These are phyloP conservation scores for Phanerochaete carnosa DNA, from an alignment of 768 basidiomycete species.

Conservation along the genomic window DNA sequence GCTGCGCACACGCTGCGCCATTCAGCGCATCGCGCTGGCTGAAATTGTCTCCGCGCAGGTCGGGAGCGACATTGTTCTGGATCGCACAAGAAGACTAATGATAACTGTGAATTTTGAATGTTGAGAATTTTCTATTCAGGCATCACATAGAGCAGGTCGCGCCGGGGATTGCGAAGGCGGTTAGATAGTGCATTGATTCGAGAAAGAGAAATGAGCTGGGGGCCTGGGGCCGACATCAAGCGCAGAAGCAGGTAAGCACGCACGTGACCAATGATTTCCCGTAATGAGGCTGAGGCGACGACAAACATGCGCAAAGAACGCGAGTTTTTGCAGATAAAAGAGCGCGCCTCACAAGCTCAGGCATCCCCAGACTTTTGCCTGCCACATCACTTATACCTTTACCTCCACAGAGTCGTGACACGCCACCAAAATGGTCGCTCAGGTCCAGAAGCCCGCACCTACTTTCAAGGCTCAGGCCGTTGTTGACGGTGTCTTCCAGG, in stretches of 20 bases:
- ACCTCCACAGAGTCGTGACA: not conserved
- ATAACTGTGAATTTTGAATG: not conserved
- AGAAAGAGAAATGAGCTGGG: not conserved
- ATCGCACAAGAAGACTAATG: not conserved
- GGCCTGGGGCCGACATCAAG: not conserved
- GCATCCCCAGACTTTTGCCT: not conserved
- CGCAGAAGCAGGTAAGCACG: constrained; percentile 2
- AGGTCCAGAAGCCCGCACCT: constrained; percentile 81
- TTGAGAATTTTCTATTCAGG: not conserved
- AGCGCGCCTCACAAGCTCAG: constrained; percentile 4
- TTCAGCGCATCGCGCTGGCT: not conserved
- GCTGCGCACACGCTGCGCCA: not conserved
- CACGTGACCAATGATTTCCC: constrained; percentile 2
- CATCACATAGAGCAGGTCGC: not conserved
- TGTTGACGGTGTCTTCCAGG: constrained; percentile 72
- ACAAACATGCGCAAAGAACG: constrained; percentile 25
- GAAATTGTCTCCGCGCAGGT: not conserved
- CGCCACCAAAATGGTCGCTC: constrained; percentile 23
- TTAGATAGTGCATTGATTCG: not conserved
- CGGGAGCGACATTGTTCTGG: not conserved
- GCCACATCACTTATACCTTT: not conserved
- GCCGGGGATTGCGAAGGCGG: not conserved
- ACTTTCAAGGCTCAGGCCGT: constrained; percentile 74
- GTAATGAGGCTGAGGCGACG: not conserved
- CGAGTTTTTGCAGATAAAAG: constrained; percentile 17